These are phyloP conservation scores for Alternaria gansuensis DNA, from an alignment of 2,329 filamentous ascomycete genomes.

Conservation along the genomic window DNA sequence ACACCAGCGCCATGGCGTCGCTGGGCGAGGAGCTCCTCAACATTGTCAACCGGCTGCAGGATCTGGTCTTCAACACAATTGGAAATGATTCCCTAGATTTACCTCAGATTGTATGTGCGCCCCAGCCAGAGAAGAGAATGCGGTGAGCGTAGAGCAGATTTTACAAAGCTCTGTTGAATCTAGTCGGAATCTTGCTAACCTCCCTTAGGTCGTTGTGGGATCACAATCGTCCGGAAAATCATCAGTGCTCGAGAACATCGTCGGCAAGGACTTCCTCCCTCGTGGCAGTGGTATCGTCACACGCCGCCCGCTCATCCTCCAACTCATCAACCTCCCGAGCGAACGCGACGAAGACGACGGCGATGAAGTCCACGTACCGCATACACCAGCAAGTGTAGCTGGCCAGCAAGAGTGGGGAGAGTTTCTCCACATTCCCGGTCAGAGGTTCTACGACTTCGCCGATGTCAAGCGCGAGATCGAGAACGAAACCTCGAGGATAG, in stretches of 20 bases:
- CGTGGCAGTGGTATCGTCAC: slow-evolving; percentile 97
- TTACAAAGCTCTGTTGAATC: slow-evolving; percentile 7
- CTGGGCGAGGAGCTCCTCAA: slow-evolving; percentile 94
- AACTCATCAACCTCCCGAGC: slow-evolving; percentile 93
- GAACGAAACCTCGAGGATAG: slow-evolving; percentile 93
- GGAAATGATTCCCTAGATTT: slow-evolving; percentile 97
- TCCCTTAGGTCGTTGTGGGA: slow-evolving; percentile 90
- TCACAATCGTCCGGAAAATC: slow-evolving; percentile 99
- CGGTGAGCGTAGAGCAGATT: slow-evolving; percentile 26
- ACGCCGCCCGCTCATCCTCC: slow-evolving; percentile 89
- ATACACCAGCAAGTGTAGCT: slow-evolving; percentile 77
- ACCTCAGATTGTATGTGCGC: slow-evolving; percentile 93
- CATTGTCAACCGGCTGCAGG: slow-evolving; percentile 98
- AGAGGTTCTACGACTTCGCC: slow-evolving; percentile 88
- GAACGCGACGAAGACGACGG: slow-evolving; percentile 74
- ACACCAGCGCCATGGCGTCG: slow-evolving; percentile 74
- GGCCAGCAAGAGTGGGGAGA: slow-evolving; percentile 84
- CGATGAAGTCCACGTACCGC: slow-evolving; percentile 70
- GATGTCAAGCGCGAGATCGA: slow-evolving; percentile 97
- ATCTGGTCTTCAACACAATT: slow-evolving; percentile 99
- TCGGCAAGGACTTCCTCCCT: slow-evolving; percentile 95
- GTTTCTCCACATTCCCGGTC: slow-evolving; percentile 92
- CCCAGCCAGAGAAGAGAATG: slow-evolving; percentile 22
- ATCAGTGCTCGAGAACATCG: slow-evolving; percentile 97
- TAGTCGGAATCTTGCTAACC: slow-evolving; percentile 25